Evolutionary conservation across 495 filamentous ascomycete species (phyloP).

Genomic region (Penicillium atrosanguineum): DNA sequence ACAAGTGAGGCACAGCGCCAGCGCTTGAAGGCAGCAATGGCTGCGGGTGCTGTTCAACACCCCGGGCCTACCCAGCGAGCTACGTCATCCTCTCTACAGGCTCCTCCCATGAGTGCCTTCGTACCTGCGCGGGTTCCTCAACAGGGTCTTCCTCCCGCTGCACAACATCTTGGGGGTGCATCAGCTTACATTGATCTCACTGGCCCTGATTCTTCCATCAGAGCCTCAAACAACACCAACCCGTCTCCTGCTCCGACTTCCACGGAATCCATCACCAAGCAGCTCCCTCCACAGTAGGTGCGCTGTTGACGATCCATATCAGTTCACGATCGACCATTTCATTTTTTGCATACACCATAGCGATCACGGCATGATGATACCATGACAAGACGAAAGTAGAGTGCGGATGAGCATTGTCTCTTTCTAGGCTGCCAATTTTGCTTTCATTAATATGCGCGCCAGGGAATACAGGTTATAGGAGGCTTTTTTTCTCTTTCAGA

Average conservation of each 20-base stretch:
- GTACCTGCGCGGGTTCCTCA: no score
- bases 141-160: not conserved
- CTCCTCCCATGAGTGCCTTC: no score
- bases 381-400: not conserved
- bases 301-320: not conserved
- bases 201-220: not conserved
- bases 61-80: not conserved
- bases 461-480: not conserved
- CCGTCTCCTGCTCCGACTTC: not conserved
- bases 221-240: not conserved
- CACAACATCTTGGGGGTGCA: not conserved
- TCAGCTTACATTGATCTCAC: not conserved
- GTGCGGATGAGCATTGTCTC: not conserved
- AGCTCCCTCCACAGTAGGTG: not conserved
- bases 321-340: not conserved
- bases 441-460: not conserved
- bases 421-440: not conserved
- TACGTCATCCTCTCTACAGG: not conserved
- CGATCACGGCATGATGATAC: not conserved
- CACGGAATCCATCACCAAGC: not conserved
- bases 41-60: not conserved
- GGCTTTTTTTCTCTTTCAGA: not conserved
- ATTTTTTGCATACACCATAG: not conserved
- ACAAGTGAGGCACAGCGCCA: conserved; percentile 42
- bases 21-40: not conserved